A percentile compares a stretch with the other conserved stretches of the same genome.
Evolutionary conservation across 768 basidiomycete genomes (phyloP).

Genomic region (Tricholomella constricta): DNA sequence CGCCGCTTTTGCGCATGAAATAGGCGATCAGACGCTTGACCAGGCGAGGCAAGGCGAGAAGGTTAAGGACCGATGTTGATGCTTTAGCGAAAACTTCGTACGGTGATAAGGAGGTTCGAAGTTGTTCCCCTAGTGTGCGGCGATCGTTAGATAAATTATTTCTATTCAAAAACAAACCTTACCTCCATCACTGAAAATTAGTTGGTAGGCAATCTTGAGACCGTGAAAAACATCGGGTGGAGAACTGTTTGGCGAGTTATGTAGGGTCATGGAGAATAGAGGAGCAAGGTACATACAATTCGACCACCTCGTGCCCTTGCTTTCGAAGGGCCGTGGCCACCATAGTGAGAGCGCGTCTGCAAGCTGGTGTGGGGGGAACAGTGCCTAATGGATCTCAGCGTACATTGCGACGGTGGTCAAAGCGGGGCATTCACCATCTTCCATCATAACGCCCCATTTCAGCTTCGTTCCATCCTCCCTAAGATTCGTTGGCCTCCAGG

Average conservation of each 20-base stretch:
- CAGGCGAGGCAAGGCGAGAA: conserved; percentile 38
- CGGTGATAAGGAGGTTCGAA: conserved; percentile 35
- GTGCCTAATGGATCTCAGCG: conserved; percentile 41
- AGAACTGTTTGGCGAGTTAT: conserved; percentile 14
- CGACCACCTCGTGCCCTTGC: conserved; percentile 64
- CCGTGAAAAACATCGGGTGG: conserved; percentile 55
- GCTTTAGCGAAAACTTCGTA: conserved; percentile 36
- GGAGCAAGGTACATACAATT: conserved; percentile 46
- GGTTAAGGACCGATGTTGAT: conserved; percentile 30
- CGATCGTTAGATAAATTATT: conserved; percentile 1
- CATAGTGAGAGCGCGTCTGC: conserved; percentile 52
- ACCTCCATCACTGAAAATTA: conserved; percentile 62
- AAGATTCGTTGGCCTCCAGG: conserved; percentile 49
- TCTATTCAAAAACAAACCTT: background rate
- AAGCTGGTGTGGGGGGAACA: conserved; percentile 64
- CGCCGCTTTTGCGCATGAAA: conserved; percentile 38
- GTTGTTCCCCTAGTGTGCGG: conserved; percentile 42
- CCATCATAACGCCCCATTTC: conserved; percentile 65
- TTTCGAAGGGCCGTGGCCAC: conserved; percentile 55
- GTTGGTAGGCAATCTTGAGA: conserved; percentile 53
- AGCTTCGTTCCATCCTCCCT: conserved; percentile 51
- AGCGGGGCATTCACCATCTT: conserved; percentile 48
- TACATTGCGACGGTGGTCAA: background rate
- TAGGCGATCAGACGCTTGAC: conserved; percentile 47
- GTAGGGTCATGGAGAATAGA: conserved; percentile 1